Base-by-base conservation (phyloP, 495 filamentous ascomycete genomes). In the Choiromyces venosus region DNA sequence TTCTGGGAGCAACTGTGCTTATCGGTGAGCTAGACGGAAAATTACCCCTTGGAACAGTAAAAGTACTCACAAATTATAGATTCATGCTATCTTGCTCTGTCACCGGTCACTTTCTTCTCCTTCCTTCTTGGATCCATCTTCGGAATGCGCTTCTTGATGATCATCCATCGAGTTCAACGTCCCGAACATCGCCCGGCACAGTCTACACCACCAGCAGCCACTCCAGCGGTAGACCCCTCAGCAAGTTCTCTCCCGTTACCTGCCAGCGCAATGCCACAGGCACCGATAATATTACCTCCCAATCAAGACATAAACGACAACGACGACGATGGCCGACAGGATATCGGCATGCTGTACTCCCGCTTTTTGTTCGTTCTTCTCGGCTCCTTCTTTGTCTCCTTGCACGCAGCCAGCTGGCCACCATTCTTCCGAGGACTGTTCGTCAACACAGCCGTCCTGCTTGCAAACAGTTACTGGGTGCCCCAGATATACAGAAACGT, bases 401-500 rank as follows among this genome's bases (percentile, higher is more conserved):
- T 94, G 10, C 89, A 93, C 78, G 89, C 91, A 16, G 86, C 89
- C 67, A 87, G 92, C 7, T 94, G 94, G 88, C 89, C 93, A 6
- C 83, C 87, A 9, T 83, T 85, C n/a, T 79, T 90, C 37, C 90
- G 94, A 40, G 85, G 87, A 5, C 83, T 87, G 42, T 97, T 94
- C 83, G 86, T 90, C 75, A 90, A 93, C 80, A 73, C 83, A 4
- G 78, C 96, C 6, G 83, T 87, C 35, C 87, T 92, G 74, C 73
- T 87, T 73, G 97, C 96, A 76, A 87, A 97, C 39, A 96, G 93
- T 33, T 91, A 97, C 80, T 97, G 94, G 94, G 74, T 87, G 0
- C 95, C 95, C 0, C 95, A 99, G 81, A 93, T 97, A 77, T 88
- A 90, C 76, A 90, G 95, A 65, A 99, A 99, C 82, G 84, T 93